Base-by-base conservation (phyloP, 257 asterid species). In the Ligustrum vulgare region DNA sequence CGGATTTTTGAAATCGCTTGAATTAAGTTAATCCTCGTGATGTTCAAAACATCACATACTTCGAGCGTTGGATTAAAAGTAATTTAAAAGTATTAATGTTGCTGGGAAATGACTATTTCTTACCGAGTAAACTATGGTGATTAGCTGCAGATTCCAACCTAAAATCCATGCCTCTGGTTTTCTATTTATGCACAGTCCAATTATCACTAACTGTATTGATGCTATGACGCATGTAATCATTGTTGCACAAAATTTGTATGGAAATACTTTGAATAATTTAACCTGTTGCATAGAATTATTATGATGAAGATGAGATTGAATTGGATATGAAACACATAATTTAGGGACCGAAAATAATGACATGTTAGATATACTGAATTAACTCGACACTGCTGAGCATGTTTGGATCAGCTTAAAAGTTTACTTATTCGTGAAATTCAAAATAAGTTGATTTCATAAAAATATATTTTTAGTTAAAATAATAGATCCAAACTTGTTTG, bases 111-210 rank as follows among this genome's bases (percentile, higher is more conserved):
- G 54, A 45, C 54, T 45, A 15, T 51, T 5, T 3, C 75, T 54
- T 84, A 89, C 97, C 63, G 93, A 85, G 80, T 91, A 91, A 43
- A 83, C 8, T 25, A 91, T 87, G 62, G 92, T 86, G 32, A 91
- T 3, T 34, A 91, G 84, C 68, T 91, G 87, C 34, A 91, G 79
- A 80, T 91, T 71, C 84, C 88, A 77, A 34, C 82, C 81, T 74
- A 89, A 69, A 12, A 41, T 70, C 97, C 97, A 91, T 0, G 87
- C 79, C 32, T 7, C 75, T 62, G 49, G 85, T 66, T 67, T 77
- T 39, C 80, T 78, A 45, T 88, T 84, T 15, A 89, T 70, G 81
- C 84, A 88, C 10, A 87, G 9, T 0, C 93, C 97, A 4, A 89
- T 25, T 0, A 78, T 34, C 9, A 47, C 39, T 56, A 74, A 71